Evolutionary conservation across 345 rosid species (phyloP).

Genomic region (Mallotus nudiflorus): DNA sequence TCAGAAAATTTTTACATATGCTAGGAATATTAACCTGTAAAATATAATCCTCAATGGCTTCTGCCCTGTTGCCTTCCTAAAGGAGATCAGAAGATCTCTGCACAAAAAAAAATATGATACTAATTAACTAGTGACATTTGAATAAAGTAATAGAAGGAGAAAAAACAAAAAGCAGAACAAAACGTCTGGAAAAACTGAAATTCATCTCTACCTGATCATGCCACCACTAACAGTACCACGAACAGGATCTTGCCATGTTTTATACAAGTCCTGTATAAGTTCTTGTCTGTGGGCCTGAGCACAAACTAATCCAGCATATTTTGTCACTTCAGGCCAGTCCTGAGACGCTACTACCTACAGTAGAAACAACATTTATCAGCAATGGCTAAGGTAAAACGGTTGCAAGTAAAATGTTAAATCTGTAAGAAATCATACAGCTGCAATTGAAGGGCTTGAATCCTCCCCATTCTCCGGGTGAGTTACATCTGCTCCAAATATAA

Average conservation of each 20-base stretch:
- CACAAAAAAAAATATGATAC: neutral
- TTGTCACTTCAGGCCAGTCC: conserved; percentile 99
- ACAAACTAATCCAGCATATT: conserved; percentile 96
- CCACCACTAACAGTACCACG: conserved; percentile 96
- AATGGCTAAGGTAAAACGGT: neutral
- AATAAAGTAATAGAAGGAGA: neutral
- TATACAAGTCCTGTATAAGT: conserved; percentile 95
- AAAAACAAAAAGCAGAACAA: neutral
- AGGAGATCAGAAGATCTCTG: conserved; percentile 95
- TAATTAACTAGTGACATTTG: neutral
- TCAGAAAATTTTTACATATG: neutral
- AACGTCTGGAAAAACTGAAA: neutral
- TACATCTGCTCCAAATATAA: conserved; percentile 98
- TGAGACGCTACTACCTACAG: conserved; percentile 97
- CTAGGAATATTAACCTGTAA: conserved; percentile 61
- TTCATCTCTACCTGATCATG: conserved; percentile 73
- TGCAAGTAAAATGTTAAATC: neutral
- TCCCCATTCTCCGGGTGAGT: conserved; percentile 99
- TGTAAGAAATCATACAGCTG: conserved; percentile 59
- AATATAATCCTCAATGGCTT: conserved; percentile 94
- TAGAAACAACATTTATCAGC: conserved; percentile 19
- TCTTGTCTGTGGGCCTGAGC: conserved; percentile 99
- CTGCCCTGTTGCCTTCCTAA: conserved; percentile 97
- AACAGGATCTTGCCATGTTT: conserved; percentile 99
- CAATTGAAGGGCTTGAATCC: conserved; percentile 97